Base-by-base conservation (phyloP, 208 protist genomes). In the Leishmania aethiopica region DNA sequence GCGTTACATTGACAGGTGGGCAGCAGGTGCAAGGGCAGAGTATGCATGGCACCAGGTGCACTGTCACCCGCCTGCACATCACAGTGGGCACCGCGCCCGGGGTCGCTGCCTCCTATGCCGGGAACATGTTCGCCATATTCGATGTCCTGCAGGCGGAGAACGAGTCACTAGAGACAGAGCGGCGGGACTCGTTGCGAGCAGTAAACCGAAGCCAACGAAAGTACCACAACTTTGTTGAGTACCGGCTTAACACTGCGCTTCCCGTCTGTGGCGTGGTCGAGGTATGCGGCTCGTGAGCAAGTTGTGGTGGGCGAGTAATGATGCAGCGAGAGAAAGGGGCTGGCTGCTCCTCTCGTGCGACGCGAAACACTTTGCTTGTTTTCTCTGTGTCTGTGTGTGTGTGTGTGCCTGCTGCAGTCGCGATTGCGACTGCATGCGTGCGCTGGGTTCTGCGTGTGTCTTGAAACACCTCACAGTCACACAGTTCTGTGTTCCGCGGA, bases 141-240 rank as follows among this genome's bases (percentile, higher is more conserved):
- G 79, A 80, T 47, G 7, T 83, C 72, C 92, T 91, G 92, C 85
- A 95, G 75, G 62, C 35, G 1, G 82, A 91, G 66, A 95, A 97
- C 74, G 83, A 77, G 25, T 78, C 80, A 25, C 84, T 97, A 37
- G 62, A 79, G 49, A 60, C 40, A 40, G 59, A 69, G 47, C 79
- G 80, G 70, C 75, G 55, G 8, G 75, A 66, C n/a, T 40, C 82
- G 59, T 25, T 62, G 45, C 57, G 28, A 35, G 28, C 42, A 32
- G 91, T 92, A 15, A 90, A 84, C 55, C 89, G 93, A n/a, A 97
- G 95, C 84, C 84, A 89, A 19, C 60, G 86, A n/a, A 97, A 97
- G 79, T 97, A 92, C 79, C 89, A 92, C 83, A 97, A 97, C 84
- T 97, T 96, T 81, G 75, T 92, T 25, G 85, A 89, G 37, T 80